A percentile compares a stretch with the other conserved stretches of the same genome.
Conservation (phyloP, 2,329 filamentous ascomycete species). For the Exserohilum turcica region DNA sequence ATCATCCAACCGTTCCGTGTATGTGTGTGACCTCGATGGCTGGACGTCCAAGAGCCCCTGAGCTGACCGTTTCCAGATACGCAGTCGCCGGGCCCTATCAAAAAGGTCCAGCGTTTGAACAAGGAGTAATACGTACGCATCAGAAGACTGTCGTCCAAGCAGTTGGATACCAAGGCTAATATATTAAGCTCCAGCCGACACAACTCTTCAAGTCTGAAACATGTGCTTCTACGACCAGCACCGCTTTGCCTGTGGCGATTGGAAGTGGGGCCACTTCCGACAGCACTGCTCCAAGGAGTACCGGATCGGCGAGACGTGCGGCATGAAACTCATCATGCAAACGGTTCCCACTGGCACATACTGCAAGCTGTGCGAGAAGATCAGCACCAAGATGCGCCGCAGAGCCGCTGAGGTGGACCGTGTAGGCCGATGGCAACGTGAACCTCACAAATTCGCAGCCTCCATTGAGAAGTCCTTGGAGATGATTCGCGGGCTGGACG, state of each 20-base stretch:
- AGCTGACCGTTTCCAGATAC: conserved; percentile 35
- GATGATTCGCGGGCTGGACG: conserved; percentile 72
- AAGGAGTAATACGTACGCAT: conserved; percentile 37
- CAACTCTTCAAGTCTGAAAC: conserved; percentile 44
- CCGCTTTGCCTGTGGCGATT: conserved; percentile 83
- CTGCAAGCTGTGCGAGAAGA: conserved; percentile 88
- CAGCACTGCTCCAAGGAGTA: conserved; percentile 94
- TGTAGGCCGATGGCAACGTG: conserved; percentile 75
- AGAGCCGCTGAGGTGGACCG: conserved; percentile 75
- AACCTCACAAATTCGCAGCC: conserved; percentile 65
- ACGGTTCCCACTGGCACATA: conserved; percentile 67
- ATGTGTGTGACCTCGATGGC: conserved; percentile 24
- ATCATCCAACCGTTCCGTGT: conserved; percentile 44
- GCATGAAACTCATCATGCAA: conserved; percentile 84
- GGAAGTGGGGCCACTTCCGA: conserved; percentile 92
- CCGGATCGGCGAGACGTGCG: conserved; percentile 94
- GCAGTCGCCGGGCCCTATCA: conserved; percentile 33
- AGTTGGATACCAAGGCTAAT: conserved; percentile 35
- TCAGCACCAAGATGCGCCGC: conserved; percentile 80
- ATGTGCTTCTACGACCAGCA: conserved; percentile 99
- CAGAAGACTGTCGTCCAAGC: conserved; percentile 37
- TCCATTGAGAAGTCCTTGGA: conserved; percentile 71
- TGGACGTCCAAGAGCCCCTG: conserved; percentile 33
- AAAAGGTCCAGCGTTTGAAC: conserved; percentile 25
- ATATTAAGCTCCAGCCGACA: conserved; percentile 33